Base-by-base conservation (phyloP, 257 asterid species). In the Perilla frutescens region DNA sequence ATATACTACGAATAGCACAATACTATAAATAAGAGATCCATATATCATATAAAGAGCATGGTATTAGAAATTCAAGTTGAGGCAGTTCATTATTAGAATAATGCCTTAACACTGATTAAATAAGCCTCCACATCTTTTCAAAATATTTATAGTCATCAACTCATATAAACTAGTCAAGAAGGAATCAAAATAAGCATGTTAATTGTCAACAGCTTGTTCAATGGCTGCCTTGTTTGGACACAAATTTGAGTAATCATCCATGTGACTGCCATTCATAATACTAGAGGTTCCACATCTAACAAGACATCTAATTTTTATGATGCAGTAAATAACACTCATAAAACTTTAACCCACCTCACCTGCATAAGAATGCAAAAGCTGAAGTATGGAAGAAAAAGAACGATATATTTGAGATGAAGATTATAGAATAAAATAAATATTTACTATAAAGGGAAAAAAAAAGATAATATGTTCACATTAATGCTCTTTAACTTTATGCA, bases 291-390 rank as follows among this genome's bases (percentile, higher is more conserved):
- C 73, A 70, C 47, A 34, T 15, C 55, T 20, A 49, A 51, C n/a
- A n/a, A n/a, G n/a, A n/a, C n/a, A n/a, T n/a, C n/a, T n/a, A n/a
- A n/a, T n/a, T n/a, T 36, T 60, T 61, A 31, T 6, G 15, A 72
- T 49, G 70, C 20, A 61, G 39, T 26, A 50, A 5, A 47, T 8
- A 40, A 48, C 29, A 31, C 49, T 41, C 20, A 32, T 36, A 40
- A 68, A 8, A 40, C 55, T 56, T 56, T 32, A 41, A n/a, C 66
- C 73, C 47, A 8, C 65, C 66, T 56, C 37, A 70, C 32, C 10
- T 70, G 57, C 40, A 48, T 56, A n/a, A n/a, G 56, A 44, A 57
- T n/a, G 49, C 13, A 70, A 70, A 29, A 8, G 20, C 36, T 8
- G 49, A 34, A 8, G 56, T n/a, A 31, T 31, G 15, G 54, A 50